phyloP scores from a whole-genome alignment of 306 rosid genomes.

The Lathyrus tuberosus region DNA sequence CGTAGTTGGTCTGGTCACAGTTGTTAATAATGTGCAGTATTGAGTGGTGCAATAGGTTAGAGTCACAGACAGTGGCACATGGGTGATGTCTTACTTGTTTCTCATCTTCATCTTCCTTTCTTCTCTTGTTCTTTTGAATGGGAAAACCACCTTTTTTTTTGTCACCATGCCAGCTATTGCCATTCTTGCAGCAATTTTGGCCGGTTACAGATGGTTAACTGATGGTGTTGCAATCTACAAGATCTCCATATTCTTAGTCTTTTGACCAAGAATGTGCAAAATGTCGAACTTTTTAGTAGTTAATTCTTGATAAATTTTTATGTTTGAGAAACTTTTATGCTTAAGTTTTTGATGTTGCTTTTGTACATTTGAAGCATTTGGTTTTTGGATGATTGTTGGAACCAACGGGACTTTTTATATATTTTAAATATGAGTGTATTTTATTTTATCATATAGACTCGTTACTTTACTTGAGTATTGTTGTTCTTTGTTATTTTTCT shows the following conservation, averaged over 20 bases:
- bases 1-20: conserved; percentile 1
- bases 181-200: conserved; percentile 9
- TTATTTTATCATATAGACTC: conserved; percentile 3
- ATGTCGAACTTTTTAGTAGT: conserved; percentile 17
- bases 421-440: background rate
- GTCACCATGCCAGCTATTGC: conserved; percentile 19
- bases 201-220: conserved; percentile 15
- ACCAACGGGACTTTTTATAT: background rate
- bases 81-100: conserved; percentile 14
- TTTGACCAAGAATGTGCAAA: background rate
- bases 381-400: conserved; percentile 2
- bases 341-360: conserved; percentile 4
- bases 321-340: background rate
- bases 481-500: background rate
- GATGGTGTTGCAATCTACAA: background rate
- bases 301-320: background rate
- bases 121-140: conserved; percentile 13
- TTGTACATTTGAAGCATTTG: background rate
- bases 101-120: conserved; percentile 1
- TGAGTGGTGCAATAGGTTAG: background rate
- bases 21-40: conserved; percentile 10
- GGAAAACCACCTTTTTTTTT: conserved; percentile 13
- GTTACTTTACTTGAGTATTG: background rate
- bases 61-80: background rate
- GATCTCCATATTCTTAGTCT: conserved; percentile 1